Percentiles rank a stretch among this genome's conserved stretches.
Evolutionary conservation across 768 basidiomycete species (phyloP).

Genomic region (Amanita rubescens): DNA sequence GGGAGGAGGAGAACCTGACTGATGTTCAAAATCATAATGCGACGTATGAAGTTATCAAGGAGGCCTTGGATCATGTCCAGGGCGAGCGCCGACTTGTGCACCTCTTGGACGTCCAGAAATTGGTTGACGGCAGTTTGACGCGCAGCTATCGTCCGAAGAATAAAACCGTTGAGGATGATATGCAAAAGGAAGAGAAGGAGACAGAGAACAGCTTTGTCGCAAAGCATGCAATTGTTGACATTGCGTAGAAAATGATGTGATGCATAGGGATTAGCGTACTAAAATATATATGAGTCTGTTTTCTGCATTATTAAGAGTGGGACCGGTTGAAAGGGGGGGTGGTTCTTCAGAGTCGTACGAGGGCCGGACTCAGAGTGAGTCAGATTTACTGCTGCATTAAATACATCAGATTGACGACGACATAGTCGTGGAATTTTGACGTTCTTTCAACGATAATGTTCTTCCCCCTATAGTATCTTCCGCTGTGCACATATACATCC

Average conservation of each 20-base stretch:
- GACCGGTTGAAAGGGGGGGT: background rate
- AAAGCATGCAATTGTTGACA: background rate
- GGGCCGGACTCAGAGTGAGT: too few relatives aligned
- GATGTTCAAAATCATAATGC: constrained; percentile 11
- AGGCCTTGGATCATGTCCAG: constrained; percentile 10
- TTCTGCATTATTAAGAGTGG: too few relatives aligned
- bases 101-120: constrained; percentile 30
- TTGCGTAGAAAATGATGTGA: background rate
- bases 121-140: constrained; percentile 22
- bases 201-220: background rate
- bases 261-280: background rate
- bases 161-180: background rate
- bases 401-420: too few relatives aligned
- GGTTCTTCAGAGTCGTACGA: background rate
- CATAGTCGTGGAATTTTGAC: too few relatives aligned
- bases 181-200: background rate
- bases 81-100: constrained; percentile 26
- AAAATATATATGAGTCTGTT: too few relatives aligned
- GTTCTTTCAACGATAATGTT: too few relatives aligned
- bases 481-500: too few relatives aligned
- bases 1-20: constrained; percentile 4
- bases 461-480: too few relatives aligned
- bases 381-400: too few relatives aligned
- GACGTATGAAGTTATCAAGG: constrained; percentile 15
- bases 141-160: background rate